These are phyloP conservation scores for Trichoderma atrobrunneum DNA, from an alignment of 2,329 filamentous ascomycete genomes.

Conservation along the genomic window DNA sequence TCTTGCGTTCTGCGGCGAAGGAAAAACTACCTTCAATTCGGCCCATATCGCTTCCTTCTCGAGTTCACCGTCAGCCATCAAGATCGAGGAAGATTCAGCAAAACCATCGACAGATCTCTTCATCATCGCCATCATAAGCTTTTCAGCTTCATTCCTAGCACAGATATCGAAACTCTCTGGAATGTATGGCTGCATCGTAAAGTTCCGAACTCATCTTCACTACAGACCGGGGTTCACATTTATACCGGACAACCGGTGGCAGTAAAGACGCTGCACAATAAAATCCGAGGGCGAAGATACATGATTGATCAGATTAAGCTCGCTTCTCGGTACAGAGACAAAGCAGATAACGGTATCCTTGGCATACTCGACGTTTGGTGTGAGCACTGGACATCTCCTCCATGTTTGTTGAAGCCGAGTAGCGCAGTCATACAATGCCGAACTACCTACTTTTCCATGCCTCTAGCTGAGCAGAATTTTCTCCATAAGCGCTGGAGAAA, in stretches of 20 bases:
- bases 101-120: neutral
- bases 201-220: neutral
- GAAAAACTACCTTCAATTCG: neutral
- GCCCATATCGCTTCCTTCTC: neutral
- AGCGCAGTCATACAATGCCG: neutral
- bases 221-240: neutral
- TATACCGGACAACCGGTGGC: neutral
- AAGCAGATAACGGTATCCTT: neutral
- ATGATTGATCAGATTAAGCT: neutral
- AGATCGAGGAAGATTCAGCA: neutral
- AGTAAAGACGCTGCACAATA: neutral
- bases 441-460: neutral
- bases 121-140: neutral
- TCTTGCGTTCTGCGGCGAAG: neutral
- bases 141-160: neutral
- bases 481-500: neutral
- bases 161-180: neutral
- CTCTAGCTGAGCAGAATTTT: neutral
- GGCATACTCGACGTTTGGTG: neutral
- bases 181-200: neutral
- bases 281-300: neutral
- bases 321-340: neutral
- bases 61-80: neutral
- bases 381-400: neutral
- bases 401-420: neutral